Evolutionary conservation across 2,329 filamentous ascomycete species (phyloP), one percentile per base, ranked within the genome.

Genomic region (Penicillium sp.): DNA sequence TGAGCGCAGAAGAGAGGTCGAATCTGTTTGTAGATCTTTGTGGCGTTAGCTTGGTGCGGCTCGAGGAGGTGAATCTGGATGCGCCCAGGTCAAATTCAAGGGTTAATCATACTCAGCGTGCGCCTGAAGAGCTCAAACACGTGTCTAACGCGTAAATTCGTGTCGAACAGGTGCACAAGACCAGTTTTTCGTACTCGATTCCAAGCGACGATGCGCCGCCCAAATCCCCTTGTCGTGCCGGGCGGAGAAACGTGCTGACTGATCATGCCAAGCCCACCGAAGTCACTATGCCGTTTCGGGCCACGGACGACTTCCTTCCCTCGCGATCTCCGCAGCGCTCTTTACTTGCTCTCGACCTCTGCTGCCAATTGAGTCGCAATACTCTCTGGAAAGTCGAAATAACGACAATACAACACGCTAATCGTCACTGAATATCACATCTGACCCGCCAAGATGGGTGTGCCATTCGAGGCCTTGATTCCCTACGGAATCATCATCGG

Each of bases 401-500:
- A 35, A 14, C 30, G 35, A 20, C 20, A 47, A 40, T 7, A 4
- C 8, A 26, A 7, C 23, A n/a, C 30, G 38, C 12, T 16, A 3
- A 9, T 42, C 14, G 47, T 7, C 4, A 40, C 11, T 51, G 14
- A 23, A 24, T 33, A 21, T 35, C 5, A 33, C 14, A 35, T 11
- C 26, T 51, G 47, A 42, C 35, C 24, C 52, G 49, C 66, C 67
- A 77, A 62, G 62, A 86, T 86, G 84, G 83, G 83, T 72, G 82
- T 87, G 61, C 84, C 84, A 46, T 87, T 87, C 71, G 84, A 87
- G 75, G 80, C 84, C 63, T 72, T 87, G 63, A 68, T 87, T 65
- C 84, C 84, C 49, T 86, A 86, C 69, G 84, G 78, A 64, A 82
- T 87, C 68, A 83, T 85, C 74, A 73, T 84, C 55, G 79, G 72